Evolutionary conservation across 805 yeast genomes (phyloP), one percentile per base, ranked within the genome.

Genomic region (Candida krabiensis): DNA sequence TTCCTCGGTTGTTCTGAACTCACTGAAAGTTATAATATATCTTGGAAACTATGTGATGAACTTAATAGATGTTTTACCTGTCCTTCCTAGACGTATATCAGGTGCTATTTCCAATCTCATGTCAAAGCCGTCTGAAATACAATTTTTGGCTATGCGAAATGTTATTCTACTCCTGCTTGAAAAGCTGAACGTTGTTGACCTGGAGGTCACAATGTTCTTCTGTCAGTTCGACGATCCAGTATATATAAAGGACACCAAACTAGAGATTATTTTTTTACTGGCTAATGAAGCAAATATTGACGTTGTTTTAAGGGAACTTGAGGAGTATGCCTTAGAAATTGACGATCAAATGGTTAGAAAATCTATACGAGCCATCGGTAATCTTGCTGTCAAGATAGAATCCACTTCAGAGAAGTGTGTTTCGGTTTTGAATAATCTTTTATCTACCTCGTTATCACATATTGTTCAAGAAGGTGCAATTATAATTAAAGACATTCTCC

Each of bases 351-450:
- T 89, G 83, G 86, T 90, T 2, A 69, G 95, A 39, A 86, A 88
- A 53, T 89, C 97, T 0, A 79, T 91, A 3, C 66, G 95, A 42
- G 96, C 96, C 0, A 79, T 91, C 44, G 97, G 97, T 2, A 86
- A 89, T 53, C 66, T 91, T 15, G 95, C 96, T 0, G 79, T 89
- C 19, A 87, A 86, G 53, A 62, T 88, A 12, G 79, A 78, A 18
- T 59, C 60, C 7, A 79, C 86, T 0, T 80, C 90, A 0, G 64
- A 69, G 4, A 69, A 69, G 17, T 86, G 95, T 59, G 83, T 86
- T 3, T 72, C 73, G 5, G 75, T 79, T 1, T 60, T 90, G 6
- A 52, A 76, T 25, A 80, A 74, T 21, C 69, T 88, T 37, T 61
- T 83, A 1, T 67, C 80, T 4, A 80, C 80, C 43, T 85, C 83